Percentiles rank a stretch among this genome's conserved stretches.
Conservation (phyloP, 768 basidiomycete species). For the Cystoderma amianthinum region DNA sequence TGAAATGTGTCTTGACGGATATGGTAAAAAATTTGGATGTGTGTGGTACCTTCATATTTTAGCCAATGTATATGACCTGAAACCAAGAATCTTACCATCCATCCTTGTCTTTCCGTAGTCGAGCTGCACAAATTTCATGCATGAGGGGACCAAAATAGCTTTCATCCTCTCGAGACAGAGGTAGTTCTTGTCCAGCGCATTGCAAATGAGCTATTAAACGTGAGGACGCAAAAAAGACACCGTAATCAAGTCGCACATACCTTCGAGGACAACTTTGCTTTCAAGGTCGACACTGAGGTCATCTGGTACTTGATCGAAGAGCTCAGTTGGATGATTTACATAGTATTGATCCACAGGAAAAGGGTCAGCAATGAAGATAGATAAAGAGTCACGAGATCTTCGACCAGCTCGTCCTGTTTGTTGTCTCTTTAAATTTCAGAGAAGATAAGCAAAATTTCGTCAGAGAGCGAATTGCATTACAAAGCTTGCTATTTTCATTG, state of each 20-base stretch:
- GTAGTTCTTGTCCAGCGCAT: slow-evolving; percentile 86
- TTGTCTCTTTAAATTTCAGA: slow-evolving; percentile 54
- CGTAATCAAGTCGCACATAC: slow-evolving; percentile 11
- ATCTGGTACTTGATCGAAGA: slow-evolving; percentile 57
- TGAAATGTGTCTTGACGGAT: slow-evolving; percentile 64
- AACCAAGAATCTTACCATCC: slow-evolving; percentile 52
- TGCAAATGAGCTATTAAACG: slow-evolving; percentile 62
- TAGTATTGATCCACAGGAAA: slow-evolving; percentile 75
- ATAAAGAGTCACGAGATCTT: slow-evolving; percentile 71
- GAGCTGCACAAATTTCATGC: slow-evolving; percentile 50
- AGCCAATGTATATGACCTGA: not conserved
- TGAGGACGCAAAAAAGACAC: slow-evolving; percentile 1
- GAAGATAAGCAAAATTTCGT: slow-evolving; percentile 1
- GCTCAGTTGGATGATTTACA: slow-evolving; percentile 56
- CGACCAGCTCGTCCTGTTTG: slow-evolving; percentile 87
- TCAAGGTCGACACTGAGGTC: slow-evolving; percentile 69
- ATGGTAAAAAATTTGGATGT: slow-evolving; percentile 72
- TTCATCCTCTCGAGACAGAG: slow-evolving; percentile 57
- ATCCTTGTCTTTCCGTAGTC: slow-evolving; percentile 63
- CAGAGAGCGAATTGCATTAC: slow-evolving; percentile 29
- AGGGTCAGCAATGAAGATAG: slow-evolving; percentile 62
- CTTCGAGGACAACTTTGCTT: slow-evolving; percentile 69
- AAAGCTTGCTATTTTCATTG: slow-evolving; percentile 72
- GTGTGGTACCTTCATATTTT: slow-evolving; percentile 62
- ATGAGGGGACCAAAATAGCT: slow-evolving; percentile 66